These are phyloP conservation scores for Amanita muscaria DNA, from an alignment of 768 basidiomycete genomes.

Conservation along the genomic window DNA sequence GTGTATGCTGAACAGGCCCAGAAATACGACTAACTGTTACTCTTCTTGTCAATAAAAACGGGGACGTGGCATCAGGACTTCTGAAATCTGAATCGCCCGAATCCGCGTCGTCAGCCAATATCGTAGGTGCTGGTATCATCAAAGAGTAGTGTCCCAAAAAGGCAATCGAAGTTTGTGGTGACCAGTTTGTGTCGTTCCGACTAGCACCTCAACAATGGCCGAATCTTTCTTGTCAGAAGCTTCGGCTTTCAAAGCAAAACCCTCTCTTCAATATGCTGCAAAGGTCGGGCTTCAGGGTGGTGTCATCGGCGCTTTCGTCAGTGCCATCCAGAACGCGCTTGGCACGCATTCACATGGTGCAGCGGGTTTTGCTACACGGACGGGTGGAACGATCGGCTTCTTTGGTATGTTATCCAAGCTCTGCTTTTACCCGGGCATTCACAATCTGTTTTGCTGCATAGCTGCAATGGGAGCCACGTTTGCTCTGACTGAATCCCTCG, in stretches of 20 bases:
- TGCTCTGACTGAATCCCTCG: constrained; percentile 69
- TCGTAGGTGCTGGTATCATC: no score
- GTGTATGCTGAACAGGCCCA: no score
- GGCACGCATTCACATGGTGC: constrained; percentile 71
- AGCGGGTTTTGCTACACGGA: constrained; percentile 78
- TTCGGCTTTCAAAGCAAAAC: constrained; percentile 38
- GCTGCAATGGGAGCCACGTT: constrained; percentile 88
- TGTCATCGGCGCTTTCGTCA: constrained; percentile 59
- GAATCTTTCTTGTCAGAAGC: constrained; percentile 18
- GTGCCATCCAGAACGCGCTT: constrained; percentile 69
- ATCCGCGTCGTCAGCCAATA: background rate
- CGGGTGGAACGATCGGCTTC: constrained; percentile 83
- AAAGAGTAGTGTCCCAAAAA: constrained; percentile 18
- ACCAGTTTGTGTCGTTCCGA: constrained; percentile 16
- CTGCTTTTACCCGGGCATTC: no score
- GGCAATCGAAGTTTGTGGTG: constrained; percentile 16
- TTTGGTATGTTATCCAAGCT: constrained; percentile 56
- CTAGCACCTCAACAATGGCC: constrained; percentile 26
- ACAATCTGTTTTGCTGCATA: constrained; percentile 23
- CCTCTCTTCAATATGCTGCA: constrained; percentile 47
- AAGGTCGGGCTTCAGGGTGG: constrained; percentile 55
- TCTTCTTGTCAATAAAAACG: constrained; percentile 34
- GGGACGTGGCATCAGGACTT: constrained; percentile 21
- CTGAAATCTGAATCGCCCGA: constrained; percentile 28
- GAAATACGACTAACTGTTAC: constrained; percentile 40